These are phyloP conservation scores for Mimosa bimucronata DNA, from an alignment of 306 rosid genomes.

Conservation along the genomic window DNA sequence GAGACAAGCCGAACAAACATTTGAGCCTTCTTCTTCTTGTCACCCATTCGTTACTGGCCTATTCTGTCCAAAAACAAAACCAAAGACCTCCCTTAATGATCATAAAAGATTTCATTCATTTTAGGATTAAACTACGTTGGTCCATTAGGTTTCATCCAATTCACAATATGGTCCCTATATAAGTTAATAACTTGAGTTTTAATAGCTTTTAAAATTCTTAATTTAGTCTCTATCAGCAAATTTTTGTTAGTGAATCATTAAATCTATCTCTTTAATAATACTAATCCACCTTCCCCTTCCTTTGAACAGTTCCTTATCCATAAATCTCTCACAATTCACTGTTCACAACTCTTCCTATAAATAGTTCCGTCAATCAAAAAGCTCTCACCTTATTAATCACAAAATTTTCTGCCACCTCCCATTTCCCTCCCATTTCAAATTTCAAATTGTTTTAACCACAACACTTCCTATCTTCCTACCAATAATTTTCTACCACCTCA, in stretches of 20 bases:
- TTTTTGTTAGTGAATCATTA: background rate
- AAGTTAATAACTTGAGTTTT: background rate
- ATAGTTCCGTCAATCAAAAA: too few species aligned
- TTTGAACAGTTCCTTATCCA: too few species aligned
- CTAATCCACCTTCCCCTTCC: too few species aligned
- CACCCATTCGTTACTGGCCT: slow-evolving; percentile 62
- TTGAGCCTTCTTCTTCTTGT: slow-evolving; percentile 89
- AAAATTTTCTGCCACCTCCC: too few species aligned
- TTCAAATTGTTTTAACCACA: too few species aligned
- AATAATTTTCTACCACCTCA: too few species aligned
- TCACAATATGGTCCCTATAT: background rate
- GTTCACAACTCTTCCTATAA: too few species aligned
- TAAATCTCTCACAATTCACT: too few species aligned
- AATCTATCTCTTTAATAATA: too few species aligned
- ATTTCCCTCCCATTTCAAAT: too few species aligned
- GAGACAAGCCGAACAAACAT: slow-evolving; percentile 81
- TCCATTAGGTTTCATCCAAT: background rate
- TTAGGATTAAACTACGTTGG: background rate
- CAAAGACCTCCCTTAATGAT: background rate
- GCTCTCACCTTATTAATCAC: too few species aligned
- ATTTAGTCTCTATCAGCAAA: background rate
- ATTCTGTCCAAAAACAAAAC: slow-evolving; percentile 26
- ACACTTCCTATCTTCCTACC: too few species aligned
- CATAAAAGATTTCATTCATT: background rate
- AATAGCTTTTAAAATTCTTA: background rate